phyloP scores from a whole-genome alignment of 2,329 filamentous ascomycete genomes.

The Xylaria sp. region DNA sequence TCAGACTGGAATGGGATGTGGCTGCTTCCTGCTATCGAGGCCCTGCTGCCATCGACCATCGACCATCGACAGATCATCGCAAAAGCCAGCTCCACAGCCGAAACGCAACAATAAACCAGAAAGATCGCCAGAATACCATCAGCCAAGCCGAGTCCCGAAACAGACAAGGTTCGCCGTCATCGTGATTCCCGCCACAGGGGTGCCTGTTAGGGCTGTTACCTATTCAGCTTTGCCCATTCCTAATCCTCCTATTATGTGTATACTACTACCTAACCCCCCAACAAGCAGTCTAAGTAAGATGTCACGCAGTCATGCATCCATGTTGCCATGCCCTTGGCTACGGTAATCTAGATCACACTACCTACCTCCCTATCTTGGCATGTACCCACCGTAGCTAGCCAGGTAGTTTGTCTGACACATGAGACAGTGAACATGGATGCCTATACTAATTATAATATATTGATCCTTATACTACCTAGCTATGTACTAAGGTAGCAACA shows the following conservation, averaged over 20 bases:
- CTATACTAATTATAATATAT: no score
- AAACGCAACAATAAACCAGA: conserved; percentile 3
- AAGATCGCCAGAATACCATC: no score
- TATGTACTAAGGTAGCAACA: no score
- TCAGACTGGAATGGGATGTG: conserved; percentile 23
- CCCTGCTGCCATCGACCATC: neutral
- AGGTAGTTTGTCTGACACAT: neutral
- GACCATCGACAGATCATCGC: neutral
- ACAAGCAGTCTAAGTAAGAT: conserved; percentile 15
- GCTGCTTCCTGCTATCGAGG: conserved; percentile 10
- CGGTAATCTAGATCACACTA: conserved; percentile 10
- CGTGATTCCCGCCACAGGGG: conserved; percentile 1
- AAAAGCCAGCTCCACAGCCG: conserved; percentile 12
- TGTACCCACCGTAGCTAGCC: neutral
- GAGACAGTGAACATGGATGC: neutral
- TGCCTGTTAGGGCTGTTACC: neutral
- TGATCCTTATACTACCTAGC: no score
- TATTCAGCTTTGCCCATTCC: conserved; percentile 12
- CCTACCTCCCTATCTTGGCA: neutral
- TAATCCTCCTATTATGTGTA: neutral
- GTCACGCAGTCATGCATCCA: conserved; percentile 24
- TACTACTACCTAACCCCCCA: neutral
- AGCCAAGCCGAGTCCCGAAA: neutral
- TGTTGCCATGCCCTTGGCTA: conserved; percentile 24
- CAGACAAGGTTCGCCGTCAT: neutral